Base-by-base conservation (phyloP, 148 eudicot species). In the Selenicereus undatus region DNA sequence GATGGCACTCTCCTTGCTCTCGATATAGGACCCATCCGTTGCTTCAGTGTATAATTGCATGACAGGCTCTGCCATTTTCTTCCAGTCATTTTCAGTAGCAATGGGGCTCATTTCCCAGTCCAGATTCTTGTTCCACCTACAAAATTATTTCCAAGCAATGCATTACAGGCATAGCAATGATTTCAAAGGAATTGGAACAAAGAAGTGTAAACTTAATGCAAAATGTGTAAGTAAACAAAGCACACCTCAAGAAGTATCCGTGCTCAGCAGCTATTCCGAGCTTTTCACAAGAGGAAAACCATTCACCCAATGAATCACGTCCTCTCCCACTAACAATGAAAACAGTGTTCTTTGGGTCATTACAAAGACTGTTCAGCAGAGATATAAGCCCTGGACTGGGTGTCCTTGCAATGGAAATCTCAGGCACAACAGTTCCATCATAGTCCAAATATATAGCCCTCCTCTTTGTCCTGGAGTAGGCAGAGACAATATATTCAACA, bases 191-290 rank as follows among this genome's bases (percentile, higher is more conserved):
- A 66, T 11, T 17, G 35, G 30, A n/a, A 66, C 32, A 27, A 27
- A 26, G 4, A 66, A 12, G 30, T 27, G 18, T 66, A 26, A 26
- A 66, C 27, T 22, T 62, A 8, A 22, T 43, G 24, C 32, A 32
- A 39, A 24, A 13, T 11, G 35, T 22, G 48, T 0, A 30, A 45
- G 26, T 39, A 35, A 51, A 51, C 56, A 32, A 8, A 74, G 51
- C 83, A 52, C 85, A 92, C 97, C 97, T 89, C 77, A 91, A 74
- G 71, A 91, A 91, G 77, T 84, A 92, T n/a, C 97, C 97, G 85
- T 92, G 97, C 78, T 92, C 97, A 80, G 97, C 97, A 81, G 97
- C 97, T 43, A 92, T 81, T 36, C 97, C 97, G 35, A 92, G 84
- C 52, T 87, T 87, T n/a, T 86, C 87, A 83, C 94, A 92, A 30